These are phyloP conservation scores for Adansonia digitata DNA, from an alignment of 345 rosid genomes.

Conservation along the genomic window DNA sequence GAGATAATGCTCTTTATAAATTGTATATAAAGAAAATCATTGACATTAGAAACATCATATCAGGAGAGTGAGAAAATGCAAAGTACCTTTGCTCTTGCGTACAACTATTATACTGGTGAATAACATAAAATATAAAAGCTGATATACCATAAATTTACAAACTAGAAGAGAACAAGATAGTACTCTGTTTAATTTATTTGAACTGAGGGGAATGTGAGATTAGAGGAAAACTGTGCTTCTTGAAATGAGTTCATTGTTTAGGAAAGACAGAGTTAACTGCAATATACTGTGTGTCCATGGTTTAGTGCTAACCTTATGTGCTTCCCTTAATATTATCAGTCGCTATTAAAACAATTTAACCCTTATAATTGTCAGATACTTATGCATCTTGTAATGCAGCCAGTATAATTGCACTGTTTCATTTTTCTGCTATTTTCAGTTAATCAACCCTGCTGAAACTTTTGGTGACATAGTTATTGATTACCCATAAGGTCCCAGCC, in stretches of 20 bases:
- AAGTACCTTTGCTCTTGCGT: not conserved
- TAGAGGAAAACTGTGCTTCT: not conserved
- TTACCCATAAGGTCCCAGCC: constrained; percentile 67
- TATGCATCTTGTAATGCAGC: not conserved
- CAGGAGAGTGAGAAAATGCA: not conserved
- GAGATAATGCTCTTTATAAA: not conserved
- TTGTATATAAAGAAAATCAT: not conserved
- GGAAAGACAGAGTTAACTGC: not conserved
- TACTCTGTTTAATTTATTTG: not conserved
- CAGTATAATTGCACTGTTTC: not conserved
- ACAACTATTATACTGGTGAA: not conserved
- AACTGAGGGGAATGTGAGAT: not conserved
- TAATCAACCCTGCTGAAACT: constrained; percentile 96
- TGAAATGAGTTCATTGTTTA: not conserved
- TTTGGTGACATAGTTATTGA: constrained; percentile 96
- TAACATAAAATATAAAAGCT: not conserved
- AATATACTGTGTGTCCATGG: not conserved
- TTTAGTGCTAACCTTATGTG: not conserved
- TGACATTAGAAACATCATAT: not conserved
- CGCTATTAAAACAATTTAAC: not conserved
- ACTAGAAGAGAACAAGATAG: not conserved
- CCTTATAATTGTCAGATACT: not conserved
- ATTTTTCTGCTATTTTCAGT: constrained; percentile 33
- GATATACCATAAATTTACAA: not conserved
- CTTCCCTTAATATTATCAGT: not conserved